Evolutionary conservation across 2,329 filamentous ascomycete genomes (phyloP), one percentile per base, ranked within the genome.

Genomic region (Clarireedia hainanense): DNA sequence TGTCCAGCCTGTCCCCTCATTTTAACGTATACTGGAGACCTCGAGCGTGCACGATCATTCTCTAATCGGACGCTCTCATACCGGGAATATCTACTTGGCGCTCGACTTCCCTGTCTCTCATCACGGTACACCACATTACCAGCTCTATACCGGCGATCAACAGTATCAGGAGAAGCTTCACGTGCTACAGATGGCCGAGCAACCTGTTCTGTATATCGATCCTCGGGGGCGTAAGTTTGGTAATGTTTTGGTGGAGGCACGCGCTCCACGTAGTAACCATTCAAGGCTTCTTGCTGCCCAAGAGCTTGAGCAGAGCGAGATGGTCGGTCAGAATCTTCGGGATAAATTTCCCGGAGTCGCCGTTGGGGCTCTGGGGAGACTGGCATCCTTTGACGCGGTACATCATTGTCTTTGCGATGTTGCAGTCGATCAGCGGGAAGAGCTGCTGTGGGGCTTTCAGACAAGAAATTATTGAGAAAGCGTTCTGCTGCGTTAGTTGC

Each of bases 391-490:
- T 54, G 57, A 9, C 52, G 52, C 39, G 46, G 50, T 9, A 63
- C 61, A 5, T 55, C 56, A 47, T 56, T 60, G 42, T 56, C 54
- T 15, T 57, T 37, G 12, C 45, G 60, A 20, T 52, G 58, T 26
- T 60, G 52, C 24, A 49, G 34, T 47, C 60, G 57, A 30, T 55
- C 50, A 26, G 14, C 30, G 30, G 30, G 30, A 34, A 34, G 30
- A 14, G 10, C 27, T 20, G 34, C 23, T 51, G 52, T n/a, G 15
- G 23, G 12, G 20, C 20, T 6, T 30, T 55, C 66, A 20, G 70
- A 65, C 15, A 63, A 58, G 24, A 72, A 70, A n/a, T 63, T 65
- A 49, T 68, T 67, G 14, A 73, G 61, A 48, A 74, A 74, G 15
- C 67, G 64, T 47, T 73, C 71, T 10, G 71, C 69, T n/a, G 66